phyloP scores from a whole-genome alignment of 2,329 filamentous ascomycete genomes.

The Colletotrichum sp. region DNA sequence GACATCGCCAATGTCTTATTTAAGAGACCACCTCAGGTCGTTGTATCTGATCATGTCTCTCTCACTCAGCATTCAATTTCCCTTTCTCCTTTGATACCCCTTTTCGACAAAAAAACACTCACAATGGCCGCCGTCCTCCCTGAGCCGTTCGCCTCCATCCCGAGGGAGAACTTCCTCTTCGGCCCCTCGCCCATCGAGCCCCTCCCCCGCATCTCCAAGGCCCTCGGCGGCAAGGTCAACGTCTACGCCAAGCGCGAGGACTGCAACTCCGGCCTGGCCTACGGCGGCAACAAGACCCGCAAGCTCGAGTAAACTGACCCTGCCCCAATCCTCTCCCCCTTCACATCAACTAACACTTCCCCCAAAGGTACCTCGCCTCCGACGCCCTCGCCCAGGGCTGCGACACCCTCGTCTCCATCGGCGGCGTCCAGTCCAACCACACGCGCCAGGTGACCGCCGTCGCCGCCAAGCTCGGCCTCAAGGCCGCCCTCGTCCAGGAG shows the following conservation, averaged over 20 bases:
- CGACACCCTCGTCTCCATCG: conserved; percentile 70
- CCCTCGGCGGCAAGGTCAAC: conserved; percentile 62
- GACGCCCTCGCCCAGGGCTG: conserved; percentile 62
- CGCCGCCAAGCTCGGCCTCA: conserved; percentile 61
- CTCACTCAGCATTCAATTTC: not conserved
- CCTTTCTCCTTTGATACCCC: not conserved
- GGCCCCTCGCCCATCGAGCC: conserved; percentile 72
- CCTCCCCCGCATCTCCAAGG: conserved; percentile 67
- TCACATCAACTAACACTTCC: not conserved
- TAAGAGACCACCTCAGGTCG: not conserved
- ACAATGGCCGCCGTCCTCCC: conserved; percentile 48
- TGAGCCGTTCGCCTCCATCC: conserved; percentile 67
- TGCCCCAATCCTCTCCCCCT: not conserved
- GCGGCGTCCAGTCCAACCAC: conserved; percentile 74
- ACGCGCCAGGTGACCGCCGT: conserved; percentile 71
- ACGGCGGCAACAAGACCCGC: conserved; percentile 72
- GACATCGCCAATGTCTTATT: not conserved
- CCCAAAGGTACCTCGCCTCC: conserved; percentile 62
- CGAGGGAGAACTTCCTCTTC: conserved; percentile 66
- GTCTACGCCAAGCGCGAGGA: conserved; percentile 78
- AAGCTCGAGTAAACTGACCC: conserved; percentile 62
- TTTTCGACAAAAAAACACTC: not conserved
- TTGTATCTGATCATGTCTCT: not conserved
- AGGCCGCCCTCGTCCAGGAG: conserved; percentile 66
- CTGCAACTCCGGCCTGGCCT: conserved; percentile 71